A percentile compares a stretch with the other conserved stretches of the same genome.
Conservation (phyloP, 257 asterid genomes). For the Solanum lycopersicoides region DNA sequence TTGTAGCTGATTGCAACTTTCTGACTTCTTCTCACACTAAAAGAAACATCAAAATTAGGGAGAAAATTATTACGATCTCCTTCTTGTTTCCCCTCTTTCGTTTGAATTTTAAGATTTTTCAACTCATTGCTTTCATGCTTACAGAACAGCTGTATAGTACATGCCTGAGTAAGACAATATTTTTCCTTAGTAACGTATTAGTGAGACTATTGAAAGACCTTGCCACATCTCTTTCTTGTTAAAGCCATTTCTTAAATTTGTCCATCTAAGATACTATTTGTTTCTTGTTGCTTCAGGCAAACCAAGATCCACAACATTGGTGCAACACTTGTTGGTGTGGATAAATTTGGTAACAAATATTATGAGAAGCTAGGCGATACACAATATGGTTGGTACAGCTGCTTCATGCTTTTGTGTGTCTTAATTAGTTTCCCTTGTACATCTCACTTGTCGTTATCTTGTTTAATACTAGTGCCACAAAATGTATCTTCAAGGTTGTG, state of each 20-base stretch:
- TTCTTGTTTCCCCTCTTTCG: not conserved
- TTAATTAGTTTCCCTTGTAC: not conserved
- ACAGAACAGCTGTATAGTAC: not conserved
- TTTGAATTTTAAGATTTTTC: not conserved
- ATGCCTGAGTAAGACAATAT: not conserved
- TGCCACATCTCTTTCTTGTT: not conserved
- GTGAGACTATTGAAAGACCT: not conserved
- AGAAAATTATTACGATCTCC: not conserved
- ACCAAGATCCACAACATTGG: constrained; percentile 95
- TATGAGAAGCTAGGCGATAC: constrained; percentile 79
- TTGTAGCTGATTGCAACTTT: not conserved
- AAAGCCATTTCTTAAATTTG: not conserved
- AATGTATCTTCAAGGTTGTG: not conserved
- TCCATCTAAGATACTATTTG: not conserved
- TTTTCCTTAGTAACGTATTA: not conserved
- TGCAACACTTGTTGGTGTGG: constrained; percentile 79
- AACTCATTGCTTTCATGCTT: not conserved
- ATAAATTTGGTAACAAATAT: constrained; percentile 93
- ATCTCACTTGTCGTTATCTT: not conserved
- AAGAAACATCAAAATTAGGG: not conserved
- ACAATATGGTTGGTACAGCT: constrained; percentile 59
- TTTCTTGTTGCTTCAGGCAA: constrained; percentile 38
- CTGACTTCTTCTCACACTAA: not conserved
- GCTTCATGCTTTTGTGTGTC: not conserved
- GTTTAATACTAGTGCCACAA: not conserved